Evolutionary conservation across 768 basidiomycete genomes (phyloP).

Genomic region (Boletus eberwhitei): DNA sequence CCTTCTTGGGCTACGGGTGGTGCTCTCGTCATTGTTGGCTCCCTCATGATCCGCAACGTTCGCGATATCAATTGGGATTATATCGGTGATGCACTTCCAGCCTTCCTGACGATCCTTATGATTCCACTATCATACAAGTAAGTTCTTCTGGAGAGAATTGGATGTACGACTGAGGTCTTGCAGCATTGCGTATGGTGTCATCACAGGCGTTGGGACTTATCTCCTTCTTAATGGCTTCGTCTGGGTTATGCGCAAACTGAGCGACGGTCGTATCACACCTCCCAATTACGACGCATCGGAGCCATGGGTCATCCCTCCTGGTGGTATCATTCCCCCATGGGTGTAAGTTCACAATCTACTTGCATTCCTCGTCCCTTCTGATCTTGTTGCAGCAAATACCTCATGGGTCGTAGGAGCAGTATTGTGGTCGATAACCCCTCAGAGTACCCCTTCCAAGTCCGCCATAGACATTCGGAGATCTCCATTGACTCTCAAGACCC

Average conservation of each 20-base stretch:
- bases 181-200: slow-evolving; percentile 88
- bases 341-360: slow-evolving; percentile 42
- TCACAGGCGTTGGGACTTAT: slow-evolving; percentile 72
- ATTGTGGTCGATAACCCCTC: background rate
- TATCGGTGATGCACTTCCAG: slow-evolving; percentile 81
- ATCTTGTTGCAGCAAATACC: slow-evolving; percentile 21
- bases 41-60: slow-evolving; percentile 84
- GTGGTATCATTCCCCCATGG: slow-evolving; percentile 66
- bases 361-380: background rate
- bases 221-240: slow-evolving; percentile 71
- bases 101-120: slow-evolving; percentile 76
- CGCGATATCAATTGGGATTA: slow-evolving; percentile 89
- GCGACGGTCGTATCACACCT: slow-evolving; percentile 60
- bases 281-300: slow-evolving; percentile 63
- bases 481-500: slow-evolving; percentile 34
- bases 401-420: slow-evolving; percentile 15
- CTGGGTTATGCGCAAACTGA: slow-evolving; percentile 49
- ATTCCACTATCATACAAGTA: slow-evolving; percentile 80
- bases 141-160: slow-evolving; percentile 16
- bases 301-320: slow-evolving; percentile 69
- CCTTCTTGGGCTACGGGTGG: slow-evolving; percentile 87
- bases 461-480: slow-evolving; percentile 30
- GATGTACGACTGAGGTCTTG: slow-evolving; percentile 2
- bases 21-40: slow-evolving; percentile 82
- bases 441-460: slow-evolving; percentile 32